phyloP scores from a whole-genome alignment of 2,329 filamentous ascomycete species.

The Penicillium sp. region DNA sequence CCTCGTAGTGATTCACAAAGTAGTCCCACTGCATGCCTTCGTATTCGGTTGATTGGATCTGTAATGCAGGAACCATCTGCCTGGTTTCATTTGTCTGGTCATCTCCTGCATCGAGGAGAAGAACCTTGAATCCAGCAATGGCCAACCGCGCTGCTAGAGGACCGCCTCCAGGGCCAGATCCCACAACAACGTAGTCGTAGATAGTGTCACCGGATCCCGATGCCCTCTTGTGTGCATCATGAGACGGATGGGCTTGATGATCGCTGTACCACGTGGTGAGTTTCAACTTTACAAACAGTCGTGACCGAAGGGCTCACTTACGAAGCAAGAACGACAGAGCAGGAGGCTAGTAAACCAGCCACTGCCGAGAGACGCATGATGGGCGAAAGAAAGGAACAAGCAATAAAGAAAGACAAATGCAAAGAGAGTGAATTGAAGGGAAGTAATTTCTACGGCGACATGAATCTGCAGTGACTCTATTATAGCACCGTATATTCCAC shows the following conservation, averaged over 20 bases:
- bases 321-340: constrained; percentile 13
- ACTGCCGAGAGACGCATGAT: constrained; percentile 10
- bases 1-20: constrained; percentile 55
- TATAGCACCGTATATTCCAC: no score
- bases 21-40: constrained; percentile 31
- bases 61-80: no score
- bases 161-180: constrained; percentile 36
- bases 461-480: no score
- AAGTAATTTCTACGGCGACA: neutral
- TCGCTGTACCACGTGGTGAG: constrained; percentile 1
- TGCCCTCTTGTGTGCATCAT: constrained; percentile 8
- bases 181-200: constrained; percentile 53
- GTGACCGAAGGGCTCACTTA: constrained; percentile 3
- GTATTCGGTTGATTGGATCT: constrained; percentile 30
- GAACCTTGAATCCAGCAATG: constrained; percentile 31
- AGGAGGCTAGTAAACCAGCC: constrained; percentile 12
- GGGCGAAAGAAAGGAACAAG: neutral
- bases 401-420: neutral
- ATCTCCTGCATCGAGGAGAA: constrained; percentile 38
- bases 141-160: constrained; percentile 36
- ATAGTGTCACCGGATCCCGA: constrained; percentile 4
- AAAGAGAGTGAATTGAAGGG: neutral
- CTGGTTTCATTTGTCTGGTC: constrained; percentile 24
- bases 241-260: constrained; percentile 5
- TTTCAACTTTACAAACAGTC: no score